phyloP scores from a whole-genome alignment of 1,284 basidiomycete genomes.

The Rhizopogon parksii region DNA sequence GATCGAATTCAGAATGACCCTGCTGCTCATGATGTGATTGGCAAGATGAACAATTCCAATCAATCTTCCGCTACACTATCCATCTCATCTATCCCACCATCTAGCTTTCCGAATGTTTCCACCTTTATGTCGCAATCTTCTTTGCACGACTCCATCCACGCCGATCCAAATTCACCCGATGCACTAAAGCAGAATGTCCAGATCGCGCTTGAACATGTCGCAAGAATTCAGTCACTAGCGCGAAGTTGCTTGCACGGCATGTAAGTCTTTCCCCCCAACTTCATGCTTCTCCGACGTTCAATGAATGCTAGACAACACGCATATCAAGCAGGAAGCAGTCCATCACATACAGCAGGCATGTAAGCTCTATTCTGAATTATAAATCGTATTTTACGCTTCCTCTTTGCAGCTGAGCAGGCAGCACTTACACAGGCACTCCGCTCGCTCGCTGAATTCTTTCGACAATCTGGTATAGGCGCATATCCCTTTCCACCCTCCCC shows the following conservation, averaged over 20 bases:
- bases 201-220: slow-evolving; percentile 32
- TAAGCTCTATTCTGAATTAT: not conserved
- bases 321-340: slow-evolving; percentile 35
- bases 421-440: slow-evolving; percentile 32
- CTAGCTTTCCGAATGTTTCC: slow-evolving; percentile 13
- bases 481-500: slow-evolving; percentile 29
- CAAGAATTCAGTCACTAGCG: slow-evolving; percentile 33
- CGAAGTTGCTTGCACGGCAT: slow-evolving; percentile 33
- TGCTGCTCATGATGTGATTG: no score
- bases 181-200: slow-evolving; percentile 41
- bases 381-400: not conserved
- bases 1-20: no score
- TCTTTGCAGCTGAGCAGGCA: slow-evolving; percentile 30
- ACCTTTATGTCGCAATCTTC: slow-evolving; percentile 27
- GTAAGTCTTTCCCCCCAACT: slow-evolving; percentile 24
- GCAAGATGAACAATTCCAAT: slow-evolving; percentile 6
- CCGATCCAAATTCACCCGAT: slow-evolving; percentile 40
- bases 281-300: not conserved
- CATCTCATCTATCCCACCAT: slow-evolving; percentile 14
- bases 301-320: slow-evolving; percentile 33
- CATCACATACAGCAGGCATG: slow-evolving; percentile 38
- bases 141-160: slow-evolving; percentile 13
- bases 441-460: slow-evolving; percentile 32
- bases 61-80: slow-evolving; percentile 14
- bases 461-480: slow-evolving; percentile 39